A percentile compares a stretch with the other conserved stretches of the same genome.
These are phyloP conservation scores for Vaccinium corymbosum DNA, from an alignment of 148 eudicot species.

Conservation along the genomic window DNA sequence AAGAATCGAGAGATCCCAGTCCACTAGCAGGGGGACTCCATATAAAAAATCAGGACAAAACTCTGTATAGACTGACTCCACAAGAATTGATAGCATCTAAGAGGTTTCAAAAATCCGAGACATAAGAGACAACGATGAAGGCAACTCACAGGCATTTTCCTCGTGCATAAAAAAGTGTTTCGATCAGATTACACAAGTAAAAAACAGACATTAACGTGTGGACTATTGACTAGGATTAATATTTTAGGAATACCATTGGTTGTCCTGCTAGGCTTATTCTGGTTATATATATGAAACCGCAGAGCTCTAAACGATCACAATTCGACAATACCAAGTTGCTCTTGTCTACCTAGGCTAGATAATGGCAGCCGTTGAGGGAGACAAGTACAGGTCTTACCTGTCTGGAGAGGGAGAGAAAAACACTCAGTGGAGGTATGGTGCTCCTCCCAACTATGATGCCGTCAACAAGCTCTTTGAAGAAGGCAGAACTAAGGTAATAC, in stretches of 20 bases:
- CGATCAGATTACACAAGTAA: too few species aligned
- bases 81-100: too few species aligned
- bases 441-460: constrained; percentile 62
- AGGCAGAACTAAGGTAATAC: constrained; percentile 60
- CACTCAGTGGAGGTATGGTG: constrained; percentile 54
- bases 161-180: background rate
- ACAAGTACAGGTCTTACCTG: constrained; percentile 60
- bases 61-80: background rate
- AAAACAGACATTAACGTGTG: background rate
- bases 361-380: constrained; percentile 24
- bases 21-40: background rate
- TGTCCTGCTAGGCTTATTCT: background rate
- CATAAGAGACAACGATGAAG: too few species aligned
- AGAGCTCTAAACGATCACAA: background rate
- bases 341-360: background rate
- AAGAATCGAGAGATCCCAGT: background rate
- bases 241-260: background rate
- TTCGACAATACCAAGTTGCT: background rate
- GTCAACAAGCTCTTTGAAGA: constrained; percentile 76
- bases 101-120: too few species aligned
- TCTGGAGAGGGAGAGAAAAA: constrained; percentile 59
- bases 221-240: background rate
- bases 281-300: background rate
- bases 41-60: background rate
- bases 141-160: background rate